Percentiles rank a stretch among this genome's conserved stretches.
Evolutionary conservation across 148 eudicot species (phyloP).

Genomic region (Amaranthus cruentus): DNA sequence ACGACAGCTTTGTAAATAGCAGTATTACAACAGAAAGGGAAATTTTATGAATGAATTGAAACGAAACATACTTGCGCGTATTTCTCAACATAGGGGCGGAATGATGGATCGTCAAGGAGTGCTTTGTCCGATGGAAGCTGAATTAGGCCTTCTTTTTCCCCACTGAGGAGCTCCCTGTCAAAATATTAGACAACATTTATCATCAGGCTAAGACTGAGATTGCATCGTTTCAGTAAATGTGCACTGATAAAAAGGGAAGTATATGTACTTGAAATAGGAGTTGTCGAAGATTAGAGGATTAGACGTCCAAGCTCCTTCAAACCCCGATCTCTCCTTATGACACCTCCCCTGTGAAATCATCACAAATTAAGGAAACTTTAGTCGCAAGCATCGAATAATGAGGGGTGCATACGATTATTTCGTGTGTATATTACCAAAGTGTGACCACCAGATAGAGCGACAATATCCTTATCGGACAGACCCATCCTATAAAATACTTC

Average conservation of each 20-base stretch:
- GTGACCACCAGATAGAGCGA: constrained; percentile 61
- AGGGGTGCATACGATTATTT: background rate
- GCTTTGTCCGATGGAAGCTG: constrained; percentile 69
- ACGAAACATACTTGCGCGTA: constrained; percentile 46
- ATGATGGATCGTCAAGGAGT: constrained; percentile 53
- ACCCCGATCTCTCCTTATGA: constrained; percentile 64
- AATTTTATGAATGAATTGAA: background rate
- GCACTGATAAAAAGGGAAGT: background rate
- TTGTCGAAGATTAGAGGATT: constrained; percentile 61
- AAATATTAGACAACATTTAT: background rate
- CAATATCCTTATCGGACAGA: constrained; percentile 51
- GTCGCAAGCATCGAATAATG: background rate
- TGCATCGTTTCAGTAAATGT: background rate
- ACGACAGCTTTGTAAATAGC: background rate
- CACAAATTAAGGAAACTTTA: background rate
- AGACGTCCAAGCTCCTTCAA: constrained; percentile 56
- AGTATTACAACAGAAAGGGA: background rate
- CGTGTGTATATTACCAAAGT: constrained; percentile 33
- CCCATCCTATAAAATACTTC: constrained; percentile 59
- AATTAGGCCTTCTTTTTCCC: constrained; percentile 60
- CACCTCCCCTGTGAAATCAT: constrained; percentile 47
- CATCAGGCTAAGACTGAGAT: background rate
- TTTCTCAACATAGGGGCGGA: constrained; percentile 61
- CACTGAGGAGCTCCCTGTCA: constrained; percentile 52
- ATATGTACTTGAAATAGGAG: constrained; percentile 46